These are phyloP conservation scores for Nothopassalora personata DNA, from an alignment of 2,329 filamentous ascomycete genomes.

Conservation along the genomic window DNA sequence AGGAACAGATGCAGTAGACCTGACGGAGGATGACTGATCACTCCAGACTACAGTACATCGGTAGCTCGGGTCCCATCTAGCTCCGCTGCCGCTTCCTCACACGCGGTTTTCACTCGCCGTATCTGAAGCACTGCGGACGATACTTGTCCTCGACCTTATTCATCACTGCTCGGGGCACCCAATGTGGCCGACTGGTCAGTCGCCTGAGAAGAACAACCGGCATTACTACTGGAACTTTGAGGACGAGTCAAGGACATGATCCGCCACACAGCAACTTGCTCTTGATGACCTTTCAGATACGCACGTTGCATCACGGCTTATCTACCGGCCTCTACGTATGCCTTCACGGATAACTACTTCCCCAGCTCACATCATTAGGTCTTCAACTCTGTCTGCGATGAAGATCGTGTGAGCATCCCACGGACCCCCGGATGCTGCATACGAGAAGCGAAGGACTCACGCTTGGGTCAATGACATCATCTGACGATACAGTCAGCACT, in stretches of 20 bases:
- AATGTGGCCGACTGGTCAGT: background rate
- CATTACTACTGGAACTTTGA: too few relatives aligned
- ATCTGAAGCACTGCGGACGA: background rate
- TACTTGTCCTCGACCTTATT: background rate
- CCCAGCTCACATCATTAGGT: too few relatives aligned
- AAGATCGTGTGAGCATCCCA: too few relatives aligned
- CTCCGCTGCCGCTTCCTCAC: background rate
- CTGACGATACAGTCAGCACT: too few relatives aligned
- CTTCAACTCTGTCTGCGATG: too few relatives aligned
- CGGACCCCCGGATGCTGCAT: too few relatives aligned
- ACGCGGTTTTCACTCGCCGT: background rate
- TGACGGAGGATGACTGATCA: background rate
- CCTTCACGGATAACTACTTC: background rate
- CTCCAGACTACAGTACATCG: background rate
- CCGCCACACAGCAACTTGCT: background rate
- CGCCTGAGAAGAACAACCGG: background rate
- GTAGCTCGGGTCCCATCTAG: background rate
- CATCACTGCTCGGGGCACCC: background rate
- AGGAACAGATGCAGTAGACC: background rate
- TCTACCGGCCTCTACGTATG: constrained; percentile 1
- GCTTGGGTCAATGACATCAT: too few relatives aligned
- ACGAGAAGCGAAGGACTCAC: too few relatives aligned
- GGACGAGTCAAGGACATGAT: too few relatives aligned
- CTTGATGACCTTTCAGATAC: too few relatives aligned
- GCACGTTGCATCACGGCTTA: too few relatives aligned